A percentile compares a stretch with the other conserved stretches of the same genome.
Evolutionary conservation across 2,329 filamentous ascomycete species (phyloP).

Genomic region (Lachnellula occidentalis): DNA sequence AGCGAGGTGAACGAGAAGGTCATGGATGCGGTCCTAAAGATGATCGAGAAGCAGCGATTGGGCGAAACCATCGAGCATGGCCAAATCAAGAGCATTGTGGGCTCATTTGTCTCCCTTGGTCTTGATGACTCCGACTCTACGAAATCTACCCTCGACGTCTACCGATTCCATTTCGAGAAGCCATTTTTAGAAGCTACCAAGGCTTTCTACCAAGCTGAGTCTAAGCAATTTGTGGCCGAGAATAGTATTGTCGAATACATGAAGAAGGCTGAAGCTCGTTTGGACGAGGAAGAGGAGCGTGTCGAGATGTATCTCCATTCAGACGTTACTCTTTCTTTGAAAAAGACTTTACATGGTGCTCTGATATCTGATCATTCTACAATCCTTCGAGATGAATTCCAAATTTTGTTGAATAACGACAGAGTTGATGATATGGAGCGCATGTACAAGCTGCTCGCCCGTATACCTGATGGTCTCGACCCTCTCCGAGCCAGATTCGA

Average conservation of each 20-base stretch:
- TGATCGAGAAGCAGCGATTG: slow-evolving; percentile 95
- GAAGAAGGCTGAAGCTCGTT: slow-evolving; percentile 92
- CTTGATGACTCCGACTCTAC: slow-evolving; percentile 88
- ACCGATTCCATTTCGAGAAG: slow-evolving; percentile 84
- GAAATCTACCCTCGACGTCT: slow-evolving; percentile 93
- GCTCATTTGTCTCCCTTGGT: slow-evolving; percentile 92
- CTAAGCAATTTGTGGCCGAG: slow-evolving; percentile 88
- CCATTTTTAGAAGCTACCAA: slow-evolving; percentile 85
- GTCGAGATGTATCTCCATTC: slow-evolving; percentile 87
- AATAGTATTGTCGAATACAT: slow-evolving; percentile 99
- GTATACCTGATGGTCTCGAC: slow-evolving; percentile 87
- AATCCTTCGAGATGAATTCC: slow-evolving; percentile 92
- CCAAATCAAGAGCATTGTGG: slow-evolving; percentile 95
- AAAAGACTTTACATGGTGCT: slow-evolving; percentile 81
- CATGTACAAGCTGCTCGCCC: slow-evolving; percentile 88
- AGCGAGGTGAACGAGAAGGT: slow-evolving; percentile 76
- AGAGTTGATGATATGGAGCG: slow-evolving; percentile 91
- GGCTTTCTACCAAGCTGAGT: slow-evolving; percentile 85
- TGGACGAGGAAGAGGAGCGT: slow-evolving; percentile 90
- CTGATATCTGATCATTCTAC: slow-evolving; percentile 83
- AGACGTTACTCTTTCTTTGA: slow-evolving; percentile 80
- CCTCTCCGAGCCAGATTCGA: slow-evolving; percentile 85
- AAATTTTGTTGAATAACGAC: slow-evolving; percentile 87
- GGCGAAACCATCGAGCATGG: slow-evolving; percentile 96
- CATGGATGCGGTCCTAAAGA: slow-evolving; percentile 89